Evolutionary conservation across 345 rosid genomes (phyloP).

Genomic region (Brassica cretica): DNA sequence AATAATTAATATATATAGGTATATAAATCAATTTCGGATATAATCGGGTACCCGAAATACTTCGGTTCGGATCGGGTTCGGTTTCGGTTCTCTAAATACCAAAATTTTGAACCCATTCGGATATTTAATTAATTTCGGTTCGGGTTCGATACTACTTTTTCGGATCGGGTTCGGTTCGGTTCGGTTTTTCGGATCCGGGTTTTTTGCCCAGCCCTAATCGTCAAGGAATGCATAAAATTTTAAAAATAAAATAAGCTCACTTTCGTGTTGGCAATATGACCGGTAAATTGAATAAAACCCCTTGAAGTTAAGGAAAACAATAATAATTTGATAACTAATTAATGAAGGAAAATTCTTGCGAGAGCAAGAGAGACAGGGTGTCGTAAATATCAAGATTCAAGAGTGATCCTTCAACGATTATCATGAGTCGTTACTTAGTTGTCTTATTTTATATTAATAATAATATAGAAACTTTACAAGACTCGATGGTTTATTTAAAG

Average conservation of each 20-base stretch:
- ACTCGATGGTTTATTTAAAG: neutral
- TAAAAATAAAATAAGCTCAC: neutral
- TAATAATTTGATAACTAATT: neutral
- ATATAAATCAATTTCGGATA: too few relatives aligned
- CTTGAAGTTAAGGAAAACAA: neutral
- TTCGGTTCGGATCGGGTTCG: too few relatives aligned
- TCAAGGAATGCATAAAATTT: neutral
- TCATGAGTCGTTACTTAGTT: constrained; percentile 12
- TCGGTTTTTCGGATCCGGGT: too few relatives aligned
- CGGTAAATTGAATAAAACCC: neutral
- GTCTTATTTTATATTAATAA: neutral
- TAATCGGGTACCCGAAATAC: too few relatives aligned
- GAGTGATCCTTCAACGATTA: constrained; percentile 12
- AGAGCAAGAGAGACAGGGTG: neutral
- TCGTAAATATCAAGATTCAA: neutral
- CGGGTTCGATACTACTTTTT: too few relatives aligned
- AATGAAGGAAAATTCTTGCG: neutral
- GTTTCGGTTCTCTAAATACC: too few relatives aligned
- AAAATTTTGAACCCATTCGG: too few relatives aligned
- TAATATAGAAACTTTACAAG: neutral
- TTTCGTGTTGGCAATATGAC: neutral
- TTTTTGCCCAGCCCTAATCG: too few relatives aligned
- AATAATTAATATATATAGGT: too few relatives aligned
- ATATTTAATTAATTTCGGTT: too few relatives aligned
- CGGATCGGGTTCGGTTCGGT: too few relatives aligned